phyloP scores from a whole-genome alignment of 345 rosid species.

The Hibiscus tridactylites region DNA sequence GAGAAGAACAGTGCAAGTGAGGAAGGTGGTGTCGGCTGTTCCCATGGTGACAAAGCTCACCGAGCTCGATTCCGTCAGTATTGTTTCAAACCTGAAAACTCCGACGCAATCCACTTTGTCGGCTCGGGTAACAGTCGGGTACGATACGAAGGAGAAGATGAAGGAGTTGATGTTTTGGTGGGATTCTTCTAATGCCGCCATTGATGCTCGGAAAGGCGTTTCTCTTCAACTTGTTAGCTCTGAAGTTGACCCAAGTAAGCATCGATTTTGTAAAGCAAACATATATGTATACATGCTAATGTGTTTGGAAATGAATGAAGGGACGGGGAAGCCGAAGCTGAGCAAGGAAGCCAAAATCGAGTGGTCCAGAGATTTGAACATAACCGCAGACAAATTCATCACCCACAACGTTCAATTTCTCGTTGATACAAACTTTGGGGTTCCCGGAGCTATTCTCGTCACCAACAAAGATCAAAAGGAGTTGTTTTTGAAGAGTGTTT shows the following conservation, averaged over 20 bases:
- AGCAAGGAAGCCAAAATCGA: constrained; percentile 70
- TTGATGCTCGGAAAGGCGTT: constrained; percentile 58
- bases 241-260: constrained; percentile 68
- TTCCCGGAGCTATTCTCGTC: constrained; percentile 83
- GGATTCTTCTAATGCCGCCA: constrained; percentile 23
- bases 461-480: constrained; percentile 76
- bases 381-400: constrained; percentile 31
- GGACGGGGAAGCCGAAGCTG: constrained; percentile 59
- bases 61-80: background rate
- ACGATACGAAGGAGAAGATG: constrained; percentile 18
- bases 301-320: constrained; percentile 17
- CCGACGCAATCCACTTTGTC: constrained; percentile 52
- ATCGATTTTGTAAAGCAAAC: background rate
- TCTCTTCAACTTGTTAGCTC: constrained; percentile 75
- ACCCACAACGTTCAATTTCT: constrained; percentile 73
- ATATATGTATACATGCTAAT: background rate
- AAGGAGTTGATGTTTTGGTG: constrained; percentile 42
- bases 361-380: constrained; percentile 70
- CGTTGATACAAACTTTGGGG: constrained; percentile 62
- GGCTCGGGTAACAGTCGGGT: constrained; percentile 38
- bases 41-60: background rate
- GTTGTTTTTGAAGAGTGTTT: constrained; percentile 72
- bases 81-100: constrained; percentile 12
- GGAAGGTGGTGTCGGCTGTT: background rate
- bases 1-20: background rate